Base-by-base conservation (phyloP, 2,329 filamentous ascomycete genomes). In the Colletotrichum lupini region DNA sequence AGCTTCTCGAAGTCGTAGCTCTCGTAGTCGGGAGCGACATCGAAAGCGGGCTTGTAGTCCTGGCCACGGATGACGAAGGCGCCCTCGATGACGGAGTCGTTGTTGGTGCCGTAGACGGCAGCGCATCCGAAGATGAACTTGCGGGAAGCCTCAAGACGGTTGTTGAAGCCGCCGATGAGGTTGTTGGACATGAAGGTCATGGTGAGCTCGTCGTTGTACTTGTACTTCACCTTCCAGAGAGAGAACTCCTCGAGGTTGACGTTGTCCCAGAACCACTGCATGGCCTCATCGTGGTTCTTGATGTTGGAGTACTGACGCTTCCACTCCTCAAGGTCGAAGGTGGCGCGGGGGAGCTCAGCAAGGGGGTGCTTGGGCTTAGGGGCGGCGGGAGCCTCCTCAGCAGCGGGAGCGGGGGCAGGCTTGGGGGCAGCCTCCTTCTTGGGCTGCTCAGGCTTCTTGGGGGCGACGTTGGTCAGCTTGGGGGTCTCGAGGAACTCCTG, bases 181-280 rank as follows among this genome's bases (percentile, higher is more conserved):
- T 99, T 99, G 90, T 93, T 94, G 79, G 95, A 96, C 97, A 99
- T 99, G 94, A 99, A 99, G 82, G 93, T 94, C 86, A 97, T 88
- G 82, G 95, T 98, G 78, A 99, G 91, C 92, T 99, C 97, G 75
- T 98, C 92, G 87, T 98, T 97, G 91, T 99, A 99, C 92, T 98
- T 98, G 92, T 98, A 99, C 87, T 95, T 93, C 79, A 95, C 88
- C 84, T 91, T 92, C 95, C 95, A 99, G 85, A 99, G 87, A 69
- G 95, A 97, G 91, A 97, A 99, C 87, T 99, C 97, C 77, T 95
- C 93, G 79, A 97, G 92, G 82, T 97, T 96, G 86, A 92, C 91
- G 85, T 97, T 95, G 88, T 98, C 92, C 96, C 96, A 99, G 92
- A 99, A 98, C 93, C 94, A 98, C 85, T 96, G 95, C 81, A 98